A percentile compares a stretch with the other conserved stretches of the same genome.
These are phyloP conservation scores for Coemansia sp. DNA, from an alignment of 192 early-diverging fungal genomes.

Conservation along the genomic window DNA sequence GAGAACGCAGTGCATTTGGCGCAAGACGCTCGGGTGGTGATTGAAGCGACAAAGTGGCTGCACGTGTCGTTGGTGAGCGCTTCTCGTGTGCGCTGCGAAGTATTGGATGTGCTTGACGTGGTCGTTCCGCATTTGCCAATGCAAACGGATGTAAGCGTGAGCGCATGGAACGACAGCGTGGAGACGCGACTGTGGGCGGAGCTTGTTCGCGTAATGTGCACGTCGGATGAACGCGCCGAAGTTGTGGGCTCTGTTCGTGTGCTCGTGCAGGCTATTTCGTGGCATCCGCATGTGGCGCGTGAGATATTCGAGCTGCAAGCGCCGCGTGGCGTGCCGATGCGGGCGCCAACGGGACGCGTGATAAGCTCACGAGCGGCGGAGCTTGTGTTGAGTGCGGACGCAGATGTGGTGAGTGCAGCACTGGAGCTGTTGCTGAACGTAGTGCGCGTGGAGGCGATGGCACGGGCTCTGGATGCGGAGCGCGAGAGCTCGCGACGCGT, in stretches of 20 bases:
- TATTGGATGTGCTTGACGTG: conserved; percentile 43
- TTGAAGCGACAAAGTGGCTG: conserved; percentile 48
- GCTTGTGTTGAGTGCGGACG: conserved; percentile 40
- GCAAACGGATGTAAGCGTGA: conserved; percentile 19
- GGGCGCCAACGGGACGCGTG: conserved; percentile 25
- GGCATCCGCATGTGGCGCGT: conserved; percentile 54
- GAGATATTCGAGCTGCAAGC: conserved; percentile 36
- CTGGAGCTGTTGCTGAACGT: conserved; percentile 51
- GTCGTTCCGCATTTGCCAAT: conserved; percentile 33
- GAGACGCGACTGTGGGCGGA: conserved; percentile 53
- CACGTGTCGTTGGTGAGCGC: conserved; percentile 10
- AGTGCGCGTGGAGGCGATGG: conserved; percentile 48
- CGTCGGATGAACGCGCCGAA: conserved; percentile 37
- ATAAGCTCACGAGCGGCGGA: conserved; percentile 34
- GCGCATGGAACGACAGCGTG: conserved; percentile 33
- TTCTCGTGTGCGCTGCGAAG: conserved; percentile 20
- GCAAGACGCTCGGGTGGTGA: conserved; percentile 40
- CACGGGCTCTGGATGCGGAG: conserved; percentile 45
- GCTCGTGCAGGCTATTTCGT: conserved; percentile 44
- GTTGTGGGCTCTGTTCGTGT: conserved; percentile 43
- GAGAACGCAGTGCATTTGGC: conserved; percentile 42
- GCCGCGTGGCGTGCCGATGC: conserved; percentile 13
- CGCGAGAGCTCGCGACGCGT: neutral
- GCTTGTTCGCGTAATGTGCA: conserved; percentile 33
- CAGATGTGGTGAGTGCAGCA: conserved; percentile 32